Conservation (phyloP, 768 basidiomycete genomes). For the Boletus edulis region DNA sequence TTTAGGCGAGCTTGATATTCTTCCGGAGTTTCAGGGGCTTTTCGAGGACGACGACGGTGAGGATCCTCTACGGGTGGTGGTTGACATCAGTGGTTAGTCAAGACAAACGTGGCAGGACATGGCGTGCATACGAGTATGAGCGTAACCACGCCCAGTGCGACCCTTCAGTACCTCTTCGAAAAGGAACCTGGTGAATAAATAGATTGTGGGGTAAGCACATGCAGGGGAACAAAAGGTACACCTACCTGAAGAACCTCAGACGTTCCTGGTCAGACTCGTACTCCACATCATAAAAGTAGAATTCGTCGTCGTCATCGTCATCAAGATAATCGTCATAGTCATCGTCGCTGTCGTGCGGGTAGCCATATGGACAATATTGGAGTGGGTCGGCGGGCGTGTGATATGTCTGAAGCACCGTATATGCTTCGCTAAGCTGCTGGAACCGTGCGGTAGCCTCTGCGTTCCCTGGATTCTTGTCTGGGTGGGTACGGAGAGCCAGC, state of each 20-base stretch:
- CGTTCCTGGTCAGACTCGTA: constrained; percentile 34
- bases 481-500: constrained; percentile 68
- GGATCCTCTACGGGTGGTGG: constrained; percentile 15
- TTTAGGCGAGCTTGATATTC: constrained; percentile 53
- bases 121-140: constrained; percentile 27
- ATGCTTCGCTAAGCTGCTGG: constrained; percentile 68
- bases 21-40: constrained; percentile 45
- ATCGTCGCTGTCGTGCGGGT: constrained; percentile 37
- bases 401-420: constrained; percentile 56
- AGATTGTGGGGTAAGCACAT: constrained; percentile 2
- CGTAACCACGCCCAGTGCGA: constrained; percentile 28
- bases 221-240: background rate
- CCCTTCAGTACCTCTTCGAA: constrained; percentile 46
- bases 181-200: constrained; percentile 38
- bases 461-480: constrained; percentile 73
- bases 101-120: constrained; percentile 8
- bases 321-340: constrained; percentile 34
- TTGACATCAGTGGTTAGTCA: constrained; percentile 7
- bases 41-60: constrained; percentile 14
- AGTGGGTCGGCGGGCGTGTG: constrained; percentile 34
- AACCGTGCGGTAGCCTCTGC: constrained; percentile 66
- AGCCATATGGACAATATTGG: constrained; percentile 11
- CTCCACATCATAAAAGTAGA: constrained; percentile 29
- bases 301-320: constrained; percentile 30
- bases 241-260: constrained; percentile 46